These are phyloP conservation scores for Penicillium aurantiogriseum DNA, from an alignment of 2,329 filamentous ascomycete species.

Conservation along the genomic window DNA sequence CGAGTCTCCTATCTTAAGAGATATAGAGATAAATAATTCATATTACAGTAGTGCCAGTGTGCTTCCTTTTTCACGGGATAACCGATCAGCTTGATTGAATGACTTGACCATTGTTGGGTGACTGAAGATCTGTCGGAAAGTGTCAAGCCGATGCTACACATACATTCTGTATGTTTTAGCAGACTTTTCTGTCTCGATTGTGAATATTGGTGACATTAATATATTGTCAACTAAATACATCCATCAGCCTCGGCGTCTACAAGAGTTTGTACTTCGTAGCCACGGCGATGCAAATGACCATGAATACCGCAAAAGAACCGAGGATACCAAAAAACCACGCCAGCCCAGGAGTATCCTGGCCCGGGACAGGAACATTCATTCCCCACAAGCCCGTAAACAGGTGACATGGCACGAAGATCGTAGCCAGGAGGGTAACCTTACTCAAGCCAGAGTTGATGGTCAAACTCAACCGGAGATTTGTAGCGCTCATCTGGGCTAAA, in stretches of 20 bases:
- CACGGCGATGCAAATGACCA: conserved; percentile 33
- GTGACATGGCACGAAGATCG: conserved; percentile 90
- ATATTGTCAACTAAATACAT: neutral
- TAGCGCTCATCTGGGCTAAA: conserved; percentile 85
- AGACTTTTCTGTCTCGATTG: neutral
- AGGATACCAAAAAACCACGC: conserved; percentile 51
- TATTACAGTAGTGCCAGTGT: too few species aligned
- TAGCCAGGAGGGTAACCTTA: conserved; percentile 91
- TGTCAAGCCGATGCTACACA: too few species aligned
- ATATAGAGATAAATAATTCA: too few species aligned
- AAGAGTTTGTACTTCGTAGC: conserved; percentile 38
- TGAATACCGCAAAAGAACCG: conserved; percentile 42
- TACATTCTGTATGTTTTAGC: neutral
- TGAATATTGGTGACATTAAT: neutral
- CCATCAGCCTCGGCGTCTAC: conserved; percentile 18
- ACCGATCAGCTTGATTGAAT: too few species aligned
- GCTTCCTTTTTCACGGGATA: too few species aligned
- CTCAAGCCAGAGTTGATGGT: conserved; percentile 81
- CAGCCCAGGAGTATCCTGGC: conserved; percentile 33
- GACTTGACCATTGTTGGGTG: too few species aligned
- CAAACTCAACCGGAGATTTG: conserved; percentile 82
- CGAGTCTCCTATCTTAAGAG: too few species aligned
- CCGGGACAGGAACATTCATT: conserved; percentile 51
- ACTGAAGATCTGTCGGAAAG: too few species aligned
- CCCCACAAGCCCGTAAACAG: conserved; percentile 66